Percentiles rank a stretch among this genome's conserved stretches.
Conservation (phyloP, 192 early-diverging fungal genomes). For the Coemansia sp. region DNA sequence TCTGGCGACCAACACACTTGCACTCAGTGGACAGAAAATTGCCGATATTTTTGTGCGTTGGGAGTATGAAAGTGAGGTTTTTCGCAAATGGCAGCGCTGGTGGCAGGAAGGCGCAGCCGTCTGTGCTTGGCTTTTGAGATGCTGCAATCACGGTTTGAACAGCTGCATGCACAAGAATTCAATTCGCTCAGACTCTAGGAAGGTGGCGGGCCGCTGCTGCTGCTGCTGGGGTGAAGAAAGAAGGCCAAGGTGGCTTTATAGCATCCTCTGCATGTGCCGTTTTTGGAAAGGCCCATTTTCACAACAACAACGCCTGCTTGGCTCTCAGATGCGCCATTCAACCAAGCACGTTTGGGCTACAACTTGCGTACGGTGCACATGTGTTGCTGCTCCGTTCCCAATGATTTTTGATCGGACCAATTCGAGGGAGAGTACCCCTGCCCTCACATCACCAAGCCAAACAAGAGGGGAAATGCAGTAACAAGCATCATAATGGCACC, state of each 20-base stretch:
- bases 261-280: background rate
- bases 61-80: background rate
- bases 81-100: background rate
- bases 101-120: background rate
- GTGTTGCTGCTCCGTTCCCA: no score
- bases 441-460: no score
- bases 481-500: no score
- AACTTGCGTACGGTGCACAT: no score
- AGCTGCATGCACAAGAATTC: background rate
- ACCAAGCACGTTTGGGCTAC: no score
- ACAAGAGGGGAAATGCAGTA: no score
- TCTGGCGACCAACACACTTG: constrained; percentile 1
- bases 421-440: no score
- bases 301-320: background rate
- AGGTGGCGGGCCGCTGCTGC: constrained; percentile 1
- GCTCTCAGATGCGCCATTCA: constrained; percentile 6
- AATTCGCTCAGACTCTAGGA: background rate
- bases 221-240: background rate
- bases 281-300: background rate
- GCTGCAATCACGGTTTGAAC: background rate
- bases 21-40: constrained; percentile 5
- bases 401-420: no score
- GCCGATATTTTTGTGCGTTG: background rate
- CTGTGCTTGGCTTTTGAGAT: background rate
- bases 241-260: constrained; percentile 2